Conservation (phyloP, 2,329 filamentous ascomycete genomes). For the Beauveria scarabaeidicola region DNA sequence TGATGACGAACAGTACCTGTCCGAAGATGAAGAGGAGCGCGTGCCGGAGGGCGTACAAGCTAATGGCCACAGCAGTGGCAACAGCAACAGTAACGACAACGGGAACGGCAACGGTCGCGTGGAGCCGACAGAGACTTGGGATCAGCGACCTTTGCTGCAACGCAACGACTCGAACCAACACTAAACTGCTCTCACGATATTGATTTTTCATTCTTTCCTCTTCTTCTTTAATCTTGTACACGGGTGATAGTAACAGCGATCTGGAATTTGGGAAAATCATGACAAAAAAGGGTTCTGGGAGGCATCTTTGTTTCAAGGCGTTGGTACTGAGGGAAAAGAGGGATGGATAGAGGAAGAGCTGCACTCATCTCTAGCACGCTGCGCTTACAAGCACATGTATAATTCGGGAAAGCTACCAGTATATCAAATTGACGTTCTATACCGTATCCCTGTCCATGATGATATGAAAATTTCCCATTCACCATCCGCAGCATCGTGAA, state of each 20-base stretch:
- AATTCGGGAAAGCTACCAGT: background rate
- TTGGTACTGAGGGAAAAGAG: background rate
- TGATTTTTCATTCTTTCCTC: background rate
- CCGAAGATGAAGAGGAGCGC: slow-evolving; percentile 27
- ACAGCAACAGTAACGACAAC: slow-evolving; percentile 11
- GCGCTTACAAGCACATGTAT: background rate
- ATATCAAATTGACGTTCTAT: background rate
- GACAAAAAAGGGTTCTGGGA: slow-evolving; percentile 1
- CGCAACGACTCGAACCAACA: slow-evolving; percentile 19
- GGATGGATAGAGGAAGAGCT: background rate
- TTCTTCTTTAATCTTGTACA: background rate
- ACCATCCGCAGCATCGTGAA: background rate
- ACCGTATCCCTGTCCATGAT: background rate
- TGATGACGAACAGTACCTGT: slow-evolving; percentile 19
- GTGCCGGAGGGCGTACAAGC: slow-evolving; percentile 20
- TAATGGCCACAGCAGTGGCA: slow-evolving; percentile 13
- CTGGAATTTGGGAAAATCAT: background rate
- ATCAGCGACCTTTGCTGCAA: slow-evolving; percentile 31
- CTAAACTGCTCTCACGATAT: background rate
- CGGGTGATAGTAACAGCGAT: background rate
- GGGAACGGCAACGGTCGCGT: slow-evolving; percentile 14
- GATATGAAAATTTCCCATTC: background rate
- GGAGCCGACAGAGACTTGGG: slow-evolving; percentile 27
- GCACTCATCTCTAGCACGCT: background rate
- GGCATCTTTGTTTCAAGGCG: background rate